Evolutionary conservation across 345 rosid genomes (phyloP).

Genomic region (Trapa incisa): DNA sequence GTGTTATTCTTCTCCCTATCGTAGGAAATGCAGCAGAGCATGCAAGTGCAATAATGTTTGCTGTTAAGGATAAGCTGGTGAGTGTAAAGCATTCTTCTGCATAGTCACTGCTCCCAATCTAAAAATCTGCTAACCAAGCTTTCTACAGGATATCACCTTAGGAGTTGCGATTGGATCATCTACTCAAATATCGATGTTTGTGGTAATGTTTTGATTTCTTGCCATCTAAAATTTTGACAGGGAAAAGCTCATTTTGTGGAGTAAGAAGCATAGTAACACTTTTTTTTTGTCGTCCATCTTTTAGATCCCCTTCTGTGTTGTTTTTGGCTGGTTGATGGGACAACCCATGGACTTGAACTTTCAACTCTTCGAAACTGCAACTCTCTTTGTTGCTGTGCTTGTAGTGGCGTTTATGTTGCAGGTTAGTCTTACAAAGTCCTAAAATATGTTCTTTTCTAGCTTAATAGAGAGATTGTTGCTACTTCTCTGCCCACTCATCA

Average conservation of each 20-base stretch:
- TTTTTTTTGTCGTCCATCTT: not conserved
- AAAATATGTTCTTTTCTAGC: not conserved
- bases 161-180: slow-evolving; percentile 51
- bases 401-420: slow-evolving; percentile 40
- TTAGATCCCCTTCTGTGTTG: slow-evolving; percentile 34
- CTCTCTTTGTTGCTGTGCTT: slow-evolving; percentile 28
- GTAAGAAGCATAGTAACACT: not conserved
- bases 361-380: slow-evolving; percentile 36
- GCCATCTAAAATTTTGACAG: not conserved
- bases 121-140: not conserved
- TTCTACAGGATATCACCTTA: slow-evolving; percentile 29
- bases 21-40: slow-evolving; percentile 55
- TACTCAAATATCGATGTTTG: slow-evolving; percentile 44
- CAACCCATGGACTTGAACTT: slow-evolving; percentile 33
- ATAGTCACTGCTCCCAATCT: not conserved
- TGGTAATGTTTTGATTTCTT: slow-evolving; percentile 13
- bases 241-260: not conserved
- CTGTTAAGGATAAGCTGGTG: slow-evolving; percentile 48
- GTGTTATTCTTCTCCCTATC: slow-evolving; percentile 39
- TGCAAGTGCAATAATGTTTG: slow-evolving; percentile 42
- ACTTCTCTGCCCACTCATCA: not conserved
- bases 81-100: slow-evolving; percentile 5
- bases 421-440: slow-evolving; percentile 14
- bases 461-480: too few relatives aligned
- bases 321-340: slow-evolving; percentile 35